A percentile compares a stretch with the other conserved stretches of the same genome.
Conservation (phyloP, 2,329 filamentous ascomycete genomes). For the Teratosphaeria destructans region DNA sequence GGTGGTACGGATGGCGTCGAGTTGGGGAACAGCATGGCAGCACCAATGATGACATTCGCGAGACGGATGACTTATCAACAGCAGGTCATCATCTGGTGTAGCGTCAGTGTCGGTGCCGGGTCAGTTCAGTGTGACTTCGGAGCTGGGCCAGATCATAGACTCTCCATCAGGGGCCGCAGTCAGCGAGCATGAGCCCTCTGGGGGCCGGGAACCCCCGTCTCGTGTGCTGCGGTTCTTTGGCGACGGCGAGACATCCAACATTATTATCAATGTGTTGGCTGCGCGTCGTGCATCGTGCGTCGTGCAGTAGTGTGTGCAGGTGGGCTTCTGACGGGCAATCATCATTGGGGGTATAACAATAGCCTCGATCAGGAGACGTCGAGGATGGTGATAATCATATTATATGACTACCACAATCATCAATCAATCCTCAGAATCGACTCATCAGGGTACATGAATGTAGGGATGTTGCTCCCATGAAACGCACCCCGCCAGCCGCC, state of each 20-base stretch:
- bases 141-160: slow-evolving; percentile 12
- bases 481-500: neutral
- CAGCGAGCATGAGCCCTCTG: neutral
- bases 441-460: neutral
- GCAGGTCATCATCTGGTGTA: slow-evolving; percentile 12
- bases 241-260: neutral
- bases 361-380: neutral
- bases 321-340: neutral
- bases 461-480: neutral
- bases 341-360: neutral
- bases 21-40: slow-evolving; percentile 9
- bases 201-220: no score
- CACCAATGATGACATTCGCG: slow-evolving; percentile 4
- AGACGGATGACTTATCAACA: slow-evolving; percentile 6
- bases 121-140: slow-evolving; percentile 9
- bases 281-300: slow-evolving; percentile 3
- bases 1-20: slow-evolving; percentile 9
- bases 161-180: slow-evolving; percentile 3
- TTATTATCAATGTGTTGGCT: slow-evolving; percentile 5
- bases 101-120: slow-evolving; percentile 7
- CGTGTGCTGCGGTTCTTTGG: neutral
- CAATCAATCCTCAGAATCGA: neutral
- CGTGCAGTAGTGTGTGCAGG: neutral
- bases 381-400: neutral
- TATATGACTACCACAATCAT: no score